phyloP scores from a whole-genome alignment of 306 rosid species.

The Prunus fruticosa region DNA sequence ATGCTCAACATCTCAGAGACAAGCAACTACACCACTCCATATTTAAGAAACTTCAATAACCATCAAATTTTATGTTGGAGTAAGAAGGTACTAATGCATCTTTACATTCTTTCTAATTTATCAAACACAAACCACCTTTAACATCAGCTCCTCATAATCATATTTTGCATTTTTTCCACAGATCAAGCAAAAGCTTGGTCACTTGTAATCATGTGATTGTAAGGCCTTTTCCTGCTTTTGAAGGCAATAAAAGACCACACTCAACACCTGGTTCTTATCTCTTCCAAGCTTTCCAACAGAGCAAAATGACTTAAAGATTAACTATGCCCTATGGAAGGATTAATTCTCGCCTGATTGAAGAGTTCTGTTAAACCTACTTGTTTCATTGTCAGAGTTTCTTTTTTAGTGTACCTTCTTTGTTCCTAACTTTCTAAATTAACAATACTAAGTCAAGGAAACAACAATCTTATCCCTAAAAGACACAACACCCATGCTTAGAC shows the following conservation, averaged over 20 bases:
- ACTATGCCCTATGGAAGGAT: neutral
- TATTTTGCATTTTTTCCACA: neutral
- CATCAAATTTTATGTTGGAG: neutral
- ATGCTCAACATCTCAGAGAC: too few relatives aligned
- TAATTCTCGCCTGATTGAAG: neutral
- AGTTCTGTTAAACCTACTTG: neutral
- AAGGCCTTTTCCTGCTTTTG: neutral
- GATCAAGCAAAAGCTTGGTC: neutral
- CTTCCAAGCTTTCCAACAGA: neutral
- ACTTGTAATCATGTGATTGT: neutral
- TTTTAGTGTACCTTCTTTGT: neutral
- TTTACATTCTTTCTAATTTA: neutral
- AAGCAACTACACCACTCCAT: neutral
- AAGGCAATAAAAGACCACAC: neutral
- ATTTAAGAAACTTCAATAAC: neutral
- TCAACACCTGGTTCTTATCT: too few relatives aligned
- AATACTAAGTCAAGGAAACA: neutral
- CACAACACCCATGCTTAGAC: neutral
- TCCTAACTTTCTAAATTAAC: neutral
- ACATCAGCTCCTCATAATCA: neutral
- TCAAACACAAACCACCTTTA: neutral
- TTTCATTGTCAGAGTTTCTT: neutral
- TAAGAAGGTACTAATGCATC: neutral
- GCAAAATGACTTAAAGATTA: neutral
- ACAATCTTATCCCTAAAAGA: neutral